Base-by-base conservation (phyloP, 1,284 basidiomycete species). In the Chalciporus sp. region DNA sequence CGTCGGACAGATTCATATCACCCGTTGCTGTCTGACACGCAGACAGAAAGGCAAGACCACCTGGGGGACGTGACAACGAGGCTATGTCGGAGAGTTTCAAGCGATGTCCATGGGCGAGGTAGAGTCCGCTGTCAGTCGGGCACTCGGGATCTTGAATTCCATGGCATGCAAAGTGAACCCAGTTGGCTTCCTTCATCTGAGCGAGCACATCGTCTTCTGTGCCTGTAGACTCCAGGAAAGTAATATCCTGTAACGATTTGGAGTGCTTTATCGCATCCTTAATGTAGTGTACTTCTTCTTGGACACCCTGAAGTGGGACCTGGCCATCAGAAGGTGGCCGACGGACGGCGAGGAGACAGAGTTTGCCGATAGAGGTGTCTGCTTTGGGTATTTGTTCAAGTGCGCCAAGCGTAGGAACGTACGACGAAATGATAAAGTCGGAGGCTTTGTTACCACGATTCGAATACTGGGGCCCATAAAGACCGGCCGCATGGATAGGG, bases 121-220 rank as follows among this genome's bases (percentile, higher is more conserved):
- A 56, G 31, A 58, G 49, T n/a, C 57, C 53, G 16, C 49, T 59
- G 3, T 48, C 31, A 2, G 29, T 48, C 1, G 58, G 43, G 7
- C 27, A 41, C 10, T 20, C 11, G 16, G 23, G 2, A 26, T 59
- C 54, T 53, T 59, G 58, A 20, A 59, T 37, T 6, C 40, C 53
- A n/a, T 49, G 58, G 26, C 50, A 49, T 9, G 56, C 47, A 27
- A 59, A 58, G 42, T 58, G 57, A 10, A 49, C 57, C 57, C 57
- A 54, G 29, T 46, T 26, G 2, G 51, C 45, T 4, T 48, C 48
- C 14, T 48, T 58, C 58, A 53, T 53, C 44, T 48, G 17, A 0
- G 2, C 16, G 3, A 61, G 47, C 9, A 49, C 42, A n/a, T 59
- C 48, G 8, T 58, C 54, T 1, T 61, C 56, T 9, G 56, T 58